These are phyloP conservation scores for Hypholoma fasciculare DNA, from an alignment of 768 basidiomycete species.

Conservation along the genomic window DNA sequence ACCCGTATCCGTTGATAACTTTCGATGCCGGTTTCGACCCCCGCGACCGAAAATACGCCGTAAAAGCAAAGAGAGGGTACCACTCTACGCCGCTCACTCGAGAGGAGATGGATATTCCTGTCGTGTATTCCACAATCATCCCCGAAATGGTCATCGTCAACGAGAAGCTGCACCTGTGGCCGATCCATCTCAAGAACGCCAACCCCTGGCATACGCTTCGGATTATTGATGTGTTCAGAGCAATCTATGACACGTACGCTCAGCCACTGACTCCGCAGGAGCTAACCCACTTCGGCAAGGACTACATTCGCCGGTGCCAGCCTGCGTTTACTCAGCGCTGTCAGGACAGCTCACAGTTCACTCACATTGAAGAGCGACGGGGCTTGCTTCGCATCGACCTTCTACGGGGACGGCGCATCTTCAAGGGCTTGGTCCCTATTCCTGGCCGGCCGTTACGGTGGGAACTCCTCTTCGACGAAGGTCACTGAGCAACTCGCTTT, in stretches of 20 bases:
- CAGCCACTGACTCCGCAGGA: conserved; percentile 47
- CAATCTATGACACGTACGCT: conserved; percentile 51
- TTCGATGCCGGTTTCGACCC: conserved; percentile 55
- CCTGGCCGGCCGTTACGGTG: conserved; percentile 10
- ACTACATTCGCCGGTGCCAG: conserved; percentile 36
- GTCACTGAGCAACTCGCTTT: conserved; percentile 9
- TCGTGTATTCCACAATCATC: conserved; percentile 32
- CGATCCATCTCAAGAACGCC: conserved; percentile 40
- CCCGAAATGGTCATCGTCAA: conserved; percentile 53
- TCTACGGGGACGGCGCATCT: conserved; percentile 50
- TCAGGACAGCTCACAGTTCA: conserved; percentile 38
- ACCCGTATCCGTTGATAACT: conserved; percentile 36
- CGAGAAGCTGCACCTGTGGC: conserved; percentile 34
- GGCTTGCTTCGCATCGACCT: conserved; percentile 61
- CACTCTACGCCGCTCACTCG: conserved; percentile 27
- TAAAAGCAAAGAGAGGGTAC: conserved; percentile 24
- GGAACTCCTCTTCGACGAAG: conserved; percentile 20
- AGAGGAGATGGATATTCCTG: conserved; percentile 44
- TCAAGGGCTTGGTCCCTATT: conserved; percentile 47
- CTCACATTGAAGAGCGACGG: conserved; percentile 39
- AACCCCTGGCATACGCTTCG: conserved; percentile 43
- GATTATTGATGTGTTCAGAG: conserved; percentile 59
- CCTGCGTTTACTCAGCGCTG: conserved; percentile 48
- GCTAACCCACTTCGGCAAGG: conserved; percentile 20
- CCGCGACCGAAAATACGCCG: conserved; percentile 18